Conservation (phyloP, 352 stramenopile genomes). For the Phytophthora quininea region DNA sequence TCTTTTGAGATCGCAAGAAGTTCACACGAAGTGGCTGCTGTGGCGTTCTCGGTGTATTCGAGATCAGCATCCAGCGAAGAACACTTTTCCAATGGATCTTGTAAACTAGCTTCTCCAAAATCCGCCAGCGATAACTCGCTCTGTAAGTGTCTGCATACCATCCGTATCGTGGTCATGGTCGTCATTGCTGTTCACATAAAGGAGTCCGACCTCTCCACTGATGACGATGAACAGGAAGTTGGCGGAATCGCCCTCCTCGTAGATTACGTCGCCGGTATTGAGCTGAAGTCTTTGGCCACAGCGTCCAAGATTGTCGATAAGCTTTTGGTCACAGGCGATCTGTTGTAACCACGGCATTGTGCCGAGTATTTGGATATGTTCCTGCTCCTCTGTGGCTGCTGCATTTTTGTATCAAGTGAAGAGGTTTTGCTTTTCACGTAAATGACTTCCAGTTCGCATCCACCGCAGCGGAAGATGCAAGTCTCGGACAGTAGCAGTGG, state of each 20-base stretch:
- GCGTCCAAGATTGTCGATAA: conserved; percentile 55
- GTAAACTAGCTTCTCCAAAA: conserved; percentile 68
- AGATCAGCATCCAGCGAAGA: conserved; percentile 14
- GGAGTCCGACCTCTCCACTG: conserved; percentile 51
- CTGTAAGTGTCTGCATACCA: conserved; percentile 7
- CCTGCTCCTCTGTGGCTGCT: conserved; percentile 39
- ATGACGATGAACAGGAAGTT: conserved; percentile 76
- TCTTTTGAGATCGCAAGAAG: conserved; percentile 60
- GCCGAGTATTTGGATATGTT: conserved; percentile 50
- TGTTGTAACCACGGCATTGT: conserved; percentile 68
- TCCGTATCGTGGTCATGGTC: conserved; percentile 1
- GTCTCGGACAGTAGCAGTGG: conserved; percentile 73
- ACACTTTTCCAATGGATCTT: conserved; percentile 12
- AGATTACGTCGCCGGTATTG: conserved; percentile 50
- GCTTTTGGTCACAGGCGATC: conserved; percentile 50
- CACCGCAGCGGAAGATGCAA: conserved; percentile 67
- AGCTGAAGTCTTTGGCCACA: conserved; percentile 51
- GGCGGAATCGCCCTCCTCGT: conserved; percentile 63
- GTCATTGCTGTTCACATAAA: neutral
- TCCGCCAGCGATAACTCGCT: conserved; percentile 48
- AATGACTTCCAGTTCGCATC: conserved; percentile 66
- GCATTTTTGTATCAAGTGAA: neutral
- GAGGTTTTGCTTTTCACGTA: conserved; percentile 47
- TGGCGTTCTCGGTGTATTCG: conserved; percentile 62
- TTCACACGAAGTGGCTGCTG: conserved; percentile 35